Percentiles rank a stretch among this genome's conserved stretches.
Evolutionary conservation across 1,284 basidiomycete species (phyloP).

Genomic region (Erythrobasidium hasegawianum): DNA sequence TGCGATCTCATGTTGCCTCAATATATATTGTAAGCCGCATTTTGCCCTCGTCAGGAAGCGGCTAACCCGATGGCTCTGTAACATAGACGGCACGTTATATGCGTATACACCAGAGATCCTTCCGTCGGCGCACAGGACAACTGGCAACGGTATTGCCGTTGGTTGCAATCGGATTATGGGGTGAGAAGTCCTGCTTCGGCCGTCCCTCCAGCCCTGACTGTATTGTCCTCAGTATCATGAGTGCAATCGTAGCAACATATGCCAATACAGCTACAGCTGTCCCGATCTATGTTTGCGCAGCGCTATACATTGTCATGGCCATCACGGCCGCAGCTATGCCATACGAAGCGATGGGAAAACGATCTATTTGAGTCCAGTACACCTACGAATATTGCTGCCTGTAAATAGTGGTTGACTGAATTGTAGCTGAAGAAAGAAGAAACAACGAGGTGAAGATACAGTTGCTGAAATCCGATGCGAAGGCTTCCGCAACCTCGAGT

Average conservation of each 20-base stretch:
- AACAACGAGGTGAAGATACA: too few species aligned
- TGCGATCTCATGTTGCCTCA: slow-evolving; percentile 3
- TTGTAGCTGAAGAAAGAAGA: too few species aligned
- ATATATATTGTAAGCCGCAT: slow-evolving; percentile 1
- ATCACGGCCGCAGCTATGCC: neutral
- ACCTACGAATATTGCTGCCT: too few species aligned
- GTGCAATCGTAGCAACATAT: slow-evolving; percentile 1
- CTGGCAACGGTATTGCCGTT: slow-evolving; percentile 64
- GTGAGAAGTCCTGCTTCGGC: slow-evolving; percentile 48
- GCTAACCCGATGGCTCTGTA: slow-evolving; percentile 65
- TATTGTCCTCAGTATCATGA: too few species aligned
- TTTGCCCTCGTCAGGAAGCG: slow-evolving; percentile 57
- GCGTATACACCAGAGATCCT: slow-evolving; percentile 61
- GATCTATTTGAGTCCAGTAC: neutral
- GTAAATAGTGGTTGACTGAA: too few species aligned
- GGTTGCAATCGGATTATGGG: slow-evolving; percentile 63
- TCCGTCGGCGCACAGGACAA: slow-evolving; percentile 66
- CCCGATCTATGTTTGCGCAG: slow-evolving; percentile 7
- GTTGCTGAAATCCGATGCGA: too few species aligned
- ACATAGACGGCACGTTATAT: slow-evolving; percentile 68
- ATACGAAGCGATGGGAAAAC: slow-evolving; percentile 1
- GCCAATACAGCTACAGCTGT: neutral
- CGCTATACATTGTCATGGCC: slow-evolving; percentile 2
- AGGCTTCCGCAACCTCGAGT: too few species aligned
- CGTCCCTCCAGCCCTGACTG: neutral